Conservation (phyloP, 441 rosid species). For the Jatropha multifida region DNA sequence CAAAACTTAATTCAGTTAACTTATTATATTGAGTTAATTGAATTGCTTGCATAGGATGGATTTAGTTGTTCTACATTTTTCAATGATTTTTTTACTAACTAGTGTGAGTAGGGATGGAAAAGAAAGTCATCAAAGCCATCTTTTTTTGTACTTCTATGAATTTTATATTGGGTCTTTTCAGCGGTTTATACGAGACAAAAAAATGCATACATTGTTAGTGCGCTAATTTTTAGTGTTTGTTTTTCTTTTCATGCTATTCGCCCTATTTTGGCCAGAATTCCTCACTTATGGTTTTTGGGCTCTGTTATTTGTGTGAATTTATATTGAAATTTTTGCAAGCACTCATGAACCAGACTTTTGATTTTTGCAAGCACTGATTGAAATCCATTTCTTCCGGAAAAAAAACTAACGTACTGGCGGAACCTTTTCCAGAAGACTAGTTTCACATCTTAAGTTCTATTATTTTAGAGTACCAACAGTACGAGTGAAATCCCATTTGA, state of each 20-base stretch:
- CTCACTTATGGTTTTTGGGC: conserved; percentile 2
- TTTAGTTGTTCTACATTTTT: neutral
- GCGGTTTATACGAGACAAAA: conserved; percentile 12
- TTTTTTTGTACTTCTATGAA: no score
- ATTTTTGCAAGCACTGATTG: neutral
- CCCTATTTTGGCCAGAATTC: conserved; percentile 7
- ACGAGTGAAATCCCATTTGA: neutral
- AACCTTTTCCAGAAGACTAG: neutral
- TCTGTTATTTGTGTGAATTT: neutral
- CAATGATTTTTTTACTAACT: neutral
- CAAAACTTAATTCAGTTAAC: neutral
- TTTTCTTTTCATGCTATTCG: conserved; percentile 5
- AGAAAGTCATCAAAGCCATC: no score
- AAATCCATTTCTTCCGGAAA: neutral
- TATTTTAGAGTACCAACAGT: no score
- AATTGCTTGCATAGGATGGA: conserved; percentile 12
- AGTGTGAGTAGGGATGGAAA: conserved; percentile 12
- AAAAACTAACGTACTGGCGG: neutral
- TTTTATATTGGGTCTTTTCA: conserved; percentile 1
- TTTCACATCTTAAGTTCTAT: no score
- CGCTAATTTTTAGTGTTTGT: neutral
- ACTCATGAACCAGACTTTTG: neutral
- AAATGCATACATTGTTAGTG: neutral
- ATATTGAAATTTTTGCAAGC: neutral
- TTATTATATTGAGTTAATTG: conserved; percentile 8